These are phyloP conservation scores for Irpex sp. DNA, from an alignment of 1,284 basidiomycete genomes.

Conservation along the genomic window DNA sequence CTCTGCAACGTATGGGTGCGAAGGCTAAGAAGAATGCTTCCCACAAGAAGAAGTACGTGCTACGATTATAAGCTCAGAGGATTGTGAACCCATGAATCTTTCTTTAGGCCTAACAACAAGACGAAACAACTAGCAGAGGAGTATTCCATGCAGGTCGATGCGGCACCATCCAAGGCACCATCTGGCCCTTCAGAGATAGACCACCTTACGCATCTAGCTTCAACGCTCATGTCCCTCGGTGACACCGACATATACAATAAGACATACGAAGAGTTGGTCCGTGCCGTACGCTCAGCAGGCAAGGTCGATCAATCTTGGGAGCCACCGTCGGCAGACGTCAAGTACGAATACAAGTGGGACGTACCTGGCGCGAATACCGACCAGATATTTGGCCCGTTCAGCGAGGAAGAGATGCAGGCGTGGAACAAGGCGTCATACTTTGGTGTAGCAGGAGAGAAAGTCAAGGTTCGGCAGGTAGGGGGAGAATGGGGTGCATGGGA, in stretches of 20 bases:
- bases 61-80: neutral
- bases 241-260: constrained; percentile 82
- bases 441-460: constrained; percentile 67
- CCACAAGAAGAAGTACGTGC: constrained; percentile 35
- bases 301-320: constrained; percentile 66
- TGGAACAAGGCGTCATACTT: constrained; percentile 81
- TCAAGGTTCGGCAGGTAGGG: constrained; percentile 58
- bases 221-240: constrained; percentile 77
- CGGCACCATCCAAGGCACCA: constrained; percentile 24
- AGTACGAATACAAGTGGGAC: constrained; percentile 80
- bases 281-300: constrained; percentile 67
- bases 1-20: constrained; percentile 81
- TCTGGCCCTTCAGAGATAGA: constrained; percentile 57
- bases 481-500: constrained; percentile 75
- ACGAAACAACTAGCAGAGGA: constrained; percentile 30
- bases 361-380: constrained; percentile 43
- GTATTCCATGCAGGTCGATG: constrained; percentile 45
- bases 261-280: constrained; percentile 80
- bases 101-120: constrained; percentile 28
- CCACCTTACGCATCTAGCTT: constrained; percentile 76
- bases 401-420: constrained; percentile 67
- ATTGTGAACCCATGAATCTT: neutral
- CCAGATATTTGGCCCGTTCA: constrained; percentile 73
- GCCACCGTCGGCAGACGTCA: constrained; percentile 71
- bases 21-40: constrained; percentile 58